Conservation (phyloP, 225 moss, liverwort and hornwort species). For the Pseudoscleropodium purum region DNA sequence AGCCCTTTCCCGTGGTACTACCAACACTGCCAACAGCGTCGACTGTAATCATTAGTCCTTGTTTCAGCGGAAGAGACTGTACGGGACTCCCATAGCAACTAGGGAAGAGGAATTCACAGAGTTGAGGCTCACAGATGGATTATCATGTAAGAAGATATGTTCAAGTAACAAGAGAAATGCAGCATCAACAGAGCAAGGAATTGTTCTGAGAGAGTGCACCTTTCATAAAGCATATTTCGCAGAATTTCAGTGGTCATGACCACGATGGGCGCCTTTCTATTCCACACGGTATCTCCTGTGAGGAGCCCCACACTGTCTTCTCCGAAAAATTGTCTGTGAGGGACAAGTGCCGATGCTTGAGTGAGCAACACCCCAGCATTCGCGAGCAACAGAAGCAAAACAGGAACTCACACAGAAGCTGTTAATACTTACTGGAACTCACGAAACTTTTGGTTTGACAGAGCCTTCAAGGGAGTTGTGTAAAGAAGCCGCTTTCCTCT, state of each 20-base stretch:
- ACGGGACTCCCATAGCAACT: not conserved
- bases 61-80: not conserved
- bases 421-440: constrained; percentile 52
- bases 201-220: constrained; percentile 6
- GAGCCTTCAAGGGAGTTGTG: constrained; percentile 81
- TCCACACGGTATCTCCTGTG: constrained; percentile 74
- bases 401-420: not conserved
- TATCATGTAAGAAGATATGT: not conserved
- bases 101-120: not conserved
- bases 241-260: constrained; percentile 95
- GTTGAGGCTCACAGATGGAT: not conserved
- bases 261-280: constrained; percentile 74
- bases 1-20: constrained; percentile 42
- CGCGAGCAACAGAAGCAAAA: not conserved
- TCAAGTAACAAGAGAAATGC: not conserved
- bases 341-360: not conserved
- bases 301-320: constrained; percentile 79
- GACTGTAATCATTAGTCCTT: not conserved
- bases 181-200: not conserved
- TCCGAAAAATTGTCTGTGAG: constrained; percentile 52
- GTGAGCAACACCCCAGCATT: not conserved
- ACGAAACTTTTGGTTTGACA: constrained; percentile 82
- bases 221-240: constrained; percentile 84
- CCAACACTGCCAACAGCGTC: constrained; percentile 44
- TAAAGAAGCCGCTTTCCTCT: constrained; percentile 66